phyloP scores from a whole-genome alignment of 2,329 filamentous ascomycete species.

The Penicillium capsulatum region DNA sequence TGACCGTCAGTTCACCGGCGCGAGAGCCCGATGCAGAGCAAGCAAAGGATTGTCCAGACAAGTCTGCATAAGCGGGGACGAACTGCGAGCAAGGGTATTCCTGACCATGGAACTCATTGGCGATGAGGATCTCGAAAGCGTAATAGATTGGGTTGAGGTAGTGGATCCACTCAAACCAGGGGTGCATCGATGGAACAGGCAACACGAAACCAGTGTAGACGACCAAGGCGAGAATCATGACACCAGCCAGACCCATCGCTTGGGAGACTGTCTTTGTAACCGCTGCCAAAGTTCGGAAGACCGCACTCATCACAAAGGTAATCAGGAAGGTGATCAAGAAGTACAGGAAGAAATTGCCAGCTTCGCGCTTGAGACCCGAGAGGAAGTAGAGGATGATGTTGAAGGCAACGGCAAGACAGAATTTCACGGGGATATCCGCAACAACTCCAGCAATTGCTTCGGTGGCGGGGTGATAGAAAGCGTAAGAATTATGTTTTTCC shows the following conservation, averaged over 20 bases:
- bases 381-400: slow-evolving; percentile 82
- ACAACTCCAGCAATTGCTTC: slow-evolving; percentile 15
- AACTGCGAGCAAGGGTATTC: slow-evolving; percentile 19
- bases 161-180: slow-evolving; percentile 46
- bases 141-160: slow-evolving; percentile 34
- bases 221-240: slow-evolving; percentile 30
- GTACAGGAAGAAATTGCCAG: slow-evolving; percentile 81
- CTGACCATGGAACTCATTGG: slow-evolving; percentile 31
- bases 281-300: slow-evolving; percentile 52
- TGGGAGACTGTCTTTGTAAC: slow-evolving; percentile 36
- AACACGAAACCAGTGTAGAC: slow-evolving; percentile 39
- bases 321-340: slow-evolving; percentile 40
- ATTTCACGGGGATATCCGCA: slow-evolving; percentile 63
- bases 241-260: slow-evolving; percentile 49
- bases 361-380: slow-evolving; percentile 68
- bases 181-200: slow-evolving; percentile 43
- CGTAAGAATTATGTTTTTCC: slow-evolving; percentile 29
- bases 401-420: slow-evolving; percentile 65
- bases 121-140: slow-evolving; percentile 28
- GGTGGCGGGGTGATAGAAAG: slow-evolving; percentile 29
- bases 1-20: slow-evolving; percentile 51
- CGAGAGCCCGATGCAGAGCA: slow-evolving; percentile 45
- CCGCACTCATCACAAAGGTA: slow-evolving; percentile 42
- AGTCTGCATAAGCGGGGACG: slow-evolving; percentile 18
- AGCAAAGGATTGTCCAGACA: slow-evolving; percentile 10